Evolutionary conservation across 768 basidiomycete genomes (phyloP).

Genomic region (Phanerodontia chrysosporium): DNA sequence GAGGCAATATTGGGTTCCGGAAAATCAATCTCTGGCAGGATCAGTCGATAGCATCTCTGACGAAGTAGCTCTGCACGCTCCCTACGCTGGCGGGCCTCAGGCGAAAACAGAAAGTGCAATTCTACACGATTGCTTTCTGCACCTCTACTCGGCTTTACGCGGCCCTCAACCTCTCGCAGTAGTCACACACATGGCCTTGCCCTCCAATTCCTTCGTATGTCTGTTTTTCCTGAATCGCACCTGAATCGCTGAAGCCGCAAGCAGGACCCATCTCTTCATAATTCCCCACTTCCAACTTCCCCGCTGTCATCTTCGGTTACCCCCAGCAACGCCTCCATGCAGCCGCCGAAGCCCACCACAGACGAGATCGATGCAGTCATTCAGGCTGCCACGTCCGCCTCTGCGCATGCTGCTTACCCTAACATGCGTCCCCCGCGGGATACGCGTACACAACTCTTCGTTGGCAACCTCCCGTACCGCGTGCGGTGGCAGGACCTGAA

Average conservation of each 20-base stretch:
- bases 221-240: neutral
- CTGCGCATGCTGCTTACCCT: constrained; percentile 42
- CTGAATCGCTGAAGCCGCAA: constrained; percentile 6
- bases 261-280: neutral
- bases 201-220: constrained; percentile 1
- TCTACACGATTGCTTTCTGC: neutral
- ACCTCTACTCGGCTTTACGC: neutral
- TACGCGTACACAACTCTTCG: constrained; percentile 92
- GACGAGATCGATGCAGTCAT: constrained; percentile 93
- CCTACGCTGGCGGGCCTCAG: neutral
- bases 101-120: neutral
- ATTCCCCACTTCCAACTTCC: neutral
- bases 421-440: constrained; percentile 52
- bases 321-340: neutral
- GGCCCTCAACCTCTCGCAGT: neutral
- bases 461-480: constrained; percentile 94
- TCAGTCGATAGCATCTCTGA: neutral
- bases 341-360: constrained; percentile 43
- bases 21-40: constrained; percentile 3
- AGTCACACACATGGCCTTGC: neutral
- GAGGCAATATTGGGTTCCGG: neutral
- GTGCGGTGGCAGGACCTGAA: constrained; percentile 99
- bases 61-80: neutral
- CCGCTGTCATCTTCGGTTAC: neutral
- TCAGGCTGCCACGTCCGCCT: constrained; percentile 78